phyloP scores from a whole-genome alignment of 129 eudicot species.

The Helichrysum umbraculigerum region DNA sequence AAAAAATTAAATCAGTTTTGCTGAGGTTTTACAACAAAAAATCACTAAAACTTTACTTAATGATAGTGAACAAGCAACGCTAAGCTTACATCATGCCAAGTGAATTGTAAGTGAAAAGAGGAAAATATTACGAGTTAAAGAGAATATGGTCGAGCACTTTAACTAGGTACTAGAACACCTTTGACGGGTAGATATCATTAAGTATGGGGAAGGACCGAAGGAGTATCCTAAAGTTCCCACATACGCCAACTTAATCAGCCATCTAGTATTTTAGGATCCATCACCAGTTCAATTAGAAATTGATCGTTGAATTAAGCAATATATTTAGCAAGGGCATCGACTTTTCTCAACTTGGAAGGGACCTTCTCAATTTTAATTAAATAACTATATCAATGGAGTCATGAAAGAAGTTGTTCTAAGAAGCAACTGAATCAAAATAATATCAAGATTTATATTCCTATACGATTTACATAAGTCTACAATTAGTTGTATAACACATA shows the following conservation, averaged over 20 bases:
- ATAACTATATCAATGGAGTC: background rate
- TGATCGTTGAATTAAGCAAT: background rate
- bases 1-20: background rate
- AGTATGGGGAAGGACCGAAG: no score
- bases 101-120: no score
- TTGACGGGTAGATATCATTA: no score
- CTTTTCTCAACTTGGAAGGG: background rate
- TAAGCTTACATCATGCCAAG: no score
- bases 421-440: background rate
- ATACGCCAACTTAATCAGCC: background rate
- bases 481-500: background rate
- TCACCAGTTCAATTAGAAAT: background rate
- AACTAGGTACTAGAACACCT: no score
- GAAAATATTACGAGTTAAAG: no score
- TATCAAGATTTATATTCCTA: background rate
- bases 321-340: background rate
- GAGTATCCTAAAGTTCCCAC: background rate
- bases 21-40: background rate
- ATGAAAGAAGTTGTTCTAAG: background rate
- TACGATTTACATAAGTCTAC: conserved; percentile 4
- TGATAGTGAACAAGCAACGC: no score
- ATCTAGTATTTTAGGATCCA: background rate
- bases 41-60: no score
- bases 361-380: background rate
- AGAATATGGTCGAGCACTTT: no score